Base-by-base conservation (phyloP, 208 protist species). In the Lotmaria passim region DNA sequence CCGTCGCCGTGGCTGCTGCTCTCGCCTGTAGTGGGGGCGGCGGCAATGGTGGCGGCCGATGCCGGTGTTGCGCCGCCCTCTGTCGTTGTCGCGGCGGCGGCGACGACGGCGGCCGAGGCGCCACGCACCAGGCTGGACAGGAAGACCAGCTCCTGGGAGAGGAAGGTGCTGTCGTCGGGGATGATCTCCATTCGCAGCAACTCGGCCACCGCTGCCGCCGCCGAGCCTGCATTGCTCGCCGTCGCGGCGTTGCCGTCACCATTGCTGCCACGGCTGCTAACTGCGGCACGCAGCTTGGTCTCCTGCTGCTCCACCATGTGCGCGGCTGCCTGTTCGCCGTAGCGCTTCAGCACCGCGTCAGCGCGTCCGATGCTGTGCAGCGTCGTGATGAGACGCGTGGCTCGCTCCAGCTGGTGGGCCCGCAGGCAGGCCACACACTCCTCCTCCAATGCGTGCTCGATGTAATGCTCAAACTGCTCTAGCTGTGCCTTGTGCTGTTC, bases 331-430 rank as follows among this genome's bases (percentile, higher is more conserved):
- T 81, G 72, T 48, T 75, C 51, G 14, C 73, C 77, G 66, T 89
- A 90, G 53, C 79, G 59, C 58, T 74, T 57, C 61, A 94, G 76
- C 48, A 91, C 82, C 7, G 75, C 85, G 23, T 87, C 78, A 3
- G 62, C 83, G 36, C 85, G 75, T 30, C 89, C 83, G 72, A 94
- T 90, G n/a, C 71, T 69, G 63, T 84, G 69, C 23, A 94, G 80
- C 17, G 87, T 80, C 4, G 69, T 73, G 15, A 91, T 78, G 34
- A 91, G 73, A 33, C 71, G 78, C 30, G 73, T 73, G 5, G 85
- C 83, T 15, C 79, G 71, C 24, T 79, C 69, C 24, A 81, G 75
- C 39, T 86, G 77, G 38, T 87, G 74, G 19, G 65, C 65, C 7
- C 59, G 43, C 19, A 94, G 62, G 23, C 78, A 59, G 17, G 68